A percentile compares a stretch with the other conserved stretches of the same genome.
These are phyloP conservation scores for Paspalum notatum DNA, from an alignment of 176 grass and related monocot genomes.

Conservation along the genomic window DNA sequence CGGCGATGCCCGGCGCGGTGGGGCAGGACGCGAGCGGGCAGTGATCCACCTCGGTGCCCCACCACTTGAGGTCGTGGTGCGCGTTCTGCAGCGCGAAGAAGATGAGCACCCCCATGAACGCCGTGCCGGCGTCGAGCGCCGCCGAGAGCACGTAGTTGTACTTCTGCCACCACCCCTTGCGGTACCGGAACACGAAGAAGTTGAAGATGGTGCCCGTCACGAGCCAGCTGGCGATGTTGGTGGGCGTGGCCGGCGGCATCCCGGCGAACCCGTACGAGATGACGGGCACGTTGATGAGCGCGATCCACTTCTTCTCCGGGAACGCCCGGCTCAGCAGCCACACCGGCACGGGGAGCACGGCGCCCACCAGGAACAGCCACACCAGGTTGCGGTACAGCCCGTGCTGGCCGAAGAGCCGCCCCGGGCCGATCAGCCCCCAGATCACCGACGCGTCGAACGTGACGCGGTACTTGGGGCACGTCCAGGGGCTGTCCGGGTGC, in stretches of 20 bases:
- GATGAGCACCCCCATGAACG: constrained; percentile 97
- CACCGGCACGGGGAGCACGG: constrained; percentile 85
- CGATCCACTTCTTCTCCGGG: constrained; percentile 97
- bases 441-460: constrained; percentile 97
- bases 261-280: constrained; percentile 96
- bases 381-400: constrained; percentile 95
- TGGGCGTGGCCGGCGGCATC: constrained; percentile 97
- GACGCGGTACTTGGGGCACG: constrained; percentile 96
- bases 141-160: constrained; percentile 99
- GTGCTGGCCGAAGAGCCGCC: constrained; percentile 66
- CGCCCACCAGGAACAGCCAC: constrained; percentile 89
- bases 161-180: constrained; percentile 94
- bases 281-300: constrained; percentile 91
- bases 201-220: constrained; percentile 92
- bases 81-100: constrained; percentile 95
- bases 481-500: constrained; percentile 95
- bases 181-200: constrained; percentile 90
- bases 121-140: constrained; percentile 92
- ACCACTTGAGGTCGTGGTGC: constrained; percentile 80
- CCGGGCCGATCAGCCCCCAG: constrained; percentile 88
- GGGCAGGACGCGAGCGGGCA: constrained; percentile 91
- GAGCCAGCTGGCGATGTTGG: constrained; percentile 97
- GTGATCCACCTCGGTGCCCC: constrained; percentile 92
- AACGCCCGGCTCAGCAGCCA: constrained; percentile 84
- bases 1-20: constrained; percentile 70